Evolutionary conservation across 2,329 filamentous ascomycete genomes (phyloP).

Genomic region (Epicoccum sorghinum): DNA sequence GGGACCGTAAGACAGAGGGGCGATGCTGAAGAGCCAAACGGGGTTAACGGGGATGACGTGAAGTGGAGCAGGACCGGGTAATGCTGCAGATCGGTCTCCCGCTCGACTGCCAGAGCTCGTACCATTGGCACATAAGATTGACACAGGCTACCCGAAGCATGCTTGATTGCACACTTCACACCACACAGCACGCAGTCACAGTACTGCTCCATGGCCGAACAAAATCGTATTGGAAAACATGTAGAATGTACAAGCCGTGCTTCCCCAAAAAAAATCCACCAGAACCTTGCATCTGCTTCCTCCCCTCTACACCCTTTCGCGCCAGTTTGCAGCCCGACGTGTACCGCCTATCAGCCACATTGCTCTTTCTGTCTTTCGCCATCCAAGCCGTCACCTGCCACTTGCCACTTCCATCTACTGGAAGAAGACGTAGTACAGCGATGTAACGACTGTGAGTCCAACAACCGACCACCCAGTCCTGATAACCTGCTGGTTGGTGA

Average conservation of each 20-base stretch:
- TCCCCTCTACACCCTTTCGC: neutral
- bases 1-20: conserved; percentile 45
- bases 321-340: neutral
- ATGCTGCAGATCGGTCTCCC: neutral
- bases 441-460: conserved; percentile 57
- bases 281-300: neutral
- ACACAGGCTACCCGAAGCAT: neutral
- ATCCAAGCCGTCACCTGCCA: neutral
- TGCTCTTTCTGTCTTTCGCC: conserved; percentile 11
- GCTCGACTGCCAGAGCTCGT: neutral
- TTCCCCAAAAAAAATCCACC: neutral
- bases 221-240: conserved; percentile 17
- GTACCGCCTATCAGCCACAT: neutral
- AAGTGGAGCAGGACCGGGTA: conserved; percentile 48
- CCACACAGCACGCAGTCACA: neutral
- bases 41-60: conserved; percentile 38
- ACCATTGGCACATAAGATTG: neutral
- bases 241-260: conserved; percentile 16
- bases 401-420: conserved; percentile 13
- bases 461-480: conserved; percentile 69
- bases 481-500: conserved; percentile 69
- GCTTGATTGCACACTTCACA: too few relatives aligned
- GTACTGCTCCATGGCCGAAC: neutral
- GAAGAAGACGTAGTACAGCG: conserved; percentile 41
- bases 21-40: conserved; percentile 36